Base-by-base conservation (phyloP, 495 filamentous ascomycete species). In the Penicillium lagena region DNA sequence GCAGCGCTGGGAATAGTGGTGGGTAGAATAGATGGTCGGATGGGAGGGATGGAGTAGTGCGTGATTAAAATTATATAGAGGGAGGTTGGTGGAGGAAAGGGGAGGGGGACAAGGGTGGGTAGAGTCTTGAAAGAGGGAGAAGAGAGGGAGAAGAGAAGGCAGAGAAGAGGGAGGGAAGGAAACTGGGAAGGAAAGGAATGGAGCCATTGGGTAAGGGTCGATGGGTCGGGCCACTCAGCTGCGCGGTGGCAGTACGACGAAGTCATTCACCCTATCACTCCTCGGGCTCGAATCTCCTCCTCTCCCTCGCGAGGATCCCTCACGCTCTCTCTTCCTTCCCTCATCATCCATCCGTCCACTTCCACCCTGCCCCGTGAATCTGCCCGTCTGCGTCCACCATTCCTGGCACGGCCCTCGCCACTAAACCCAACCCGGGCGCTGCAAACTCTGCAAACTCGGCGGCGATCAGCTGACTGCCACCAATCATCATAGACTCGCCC, bases 111-210 rank as follows among this genome's bases (percentile, higher is more conserved):
- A 35, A 39, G 39, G 44, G 39, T 39, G 35, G 46, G 39, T 47
- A 12, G 43, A 22, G 22, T 32, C 37, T 38, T 34, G 31, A 49
- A 13, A 29, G 15, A 41, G 37, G 39, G 42, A 32, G 36, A 39
- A 38, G 39, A 14, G 40, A 51, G 42, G 36, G 38, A 41, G 45
- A 44, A 37, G 49, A 46, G 47, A 53, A 55, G 37, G 42, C 36
- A 39, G 35, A 47, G 42, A 46, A 51, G 35, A 46, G 46, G 49
- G 46, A 44, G 47, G 43, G 49, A 46, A 50, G 46, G 50, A 45
- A 44, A 47, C 50, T 46, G 58, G 51, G 53, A 46, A 51, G 49
- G 45, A 37, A 43, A 40, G 55, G 43, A 47, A 41, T 47, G 50
- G 50, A 42, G 46, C 52, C 46, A 22, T 4, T 22, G 22, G 22